Evolutionary conservation across 192 early-diverging fungal species (phyloP), one percentile per base, ranked within the genome.

Genomic region (Geranomyces michiganensis): DNA sequence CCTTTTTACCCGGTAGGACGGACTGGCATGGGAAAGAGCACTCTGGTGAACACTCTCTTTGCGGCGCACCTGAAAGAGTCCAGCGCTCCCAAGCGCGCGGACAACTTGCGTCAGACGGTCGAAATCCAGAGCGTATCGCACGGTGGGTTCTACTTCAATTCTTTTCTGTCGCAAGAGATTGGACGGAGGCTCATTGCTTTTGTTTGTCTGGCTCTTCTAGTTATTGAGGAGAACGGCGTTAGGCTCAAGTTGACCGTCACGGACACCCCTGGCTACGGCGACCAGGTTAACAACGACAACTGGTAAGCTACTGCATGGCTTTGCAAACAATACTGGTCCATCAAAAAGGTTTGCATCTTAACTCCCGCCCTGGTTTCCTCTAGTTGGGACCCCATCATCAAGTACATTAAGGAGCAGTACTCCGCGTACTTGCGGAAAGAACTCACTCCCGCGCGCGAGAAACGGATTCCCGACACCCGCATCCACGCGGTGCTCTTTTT

Each of bases 391-490:
- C 94, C 93, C n/a, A 93, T 99, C 68, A 89, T 95, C 77, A 96
- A 96, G 83, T 95, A 96, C 86, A 97, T 99, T 77, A 95, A 96
- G 85, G 97, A 97, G 77, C 97, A 98, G 84, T 96, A 99, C 85
- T 91, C 91, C 22, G 86, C 90, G 56, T 99, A 93, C 82, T 86
- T 99, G 55, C 90, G 94, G 78, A 93, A 95, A 78, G 97, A 99
- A 80, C 83, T 86, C 31, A 77, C 75, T 0, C 79, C 76, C 86
- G 70, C 66, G 19, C 90, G 96, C 74, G 96, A 96, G 65, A 85
- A 90, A 60, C 84, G 93, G 68, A 97, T 99, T 74, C 82, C 90
- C 78, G 97, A 99, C 79, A 94, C 94, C 36, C 87, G 95, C 70
- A 90, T 99, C 65, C 97, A 99, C 83, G 91, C 91, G 68, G 94